phyloP scores from a whole-genome alignment of 1,284 basidiomycete genomes.

The Caloboletus firmus region DNA sequence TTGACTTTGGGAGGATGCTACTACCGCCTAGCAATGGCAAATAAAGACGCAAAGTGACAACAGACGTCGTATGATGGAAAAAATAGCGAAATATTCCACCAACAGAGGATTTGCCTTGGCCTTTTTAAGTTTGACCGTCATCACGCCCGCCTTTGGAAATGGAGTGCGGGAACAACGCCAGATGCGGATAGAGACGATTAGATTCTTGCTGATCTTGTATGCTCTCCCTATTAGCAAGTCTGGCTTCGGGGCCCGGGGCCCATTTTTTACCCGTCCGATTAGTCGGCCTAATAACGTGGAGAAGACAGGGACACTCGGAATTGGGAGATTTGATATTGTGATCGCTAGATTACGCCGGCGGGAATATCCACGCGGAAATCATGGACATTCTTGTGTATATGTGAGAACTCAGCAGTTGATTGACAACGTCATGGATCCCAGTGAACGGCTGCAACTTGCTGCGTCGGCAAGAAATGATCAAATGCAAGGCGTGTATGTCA shows the following conservation, averaged over 20 bases:
- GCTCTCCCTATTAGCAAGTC: slow-evolving; percentile 1
- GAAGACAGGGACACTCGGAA: slow-evolving; percentile 8
- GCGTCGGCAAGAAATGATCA: background rate
- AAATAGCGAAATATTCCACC: slow-evolving; percentile 2
- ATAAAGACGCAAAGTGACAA: background rate
- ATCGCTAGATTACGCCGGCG: slow-evolving; percentile 7
- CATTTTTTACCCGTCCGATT: slow-evolving; percentile 3
- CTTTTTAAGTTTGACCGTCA: slow-evolving; percentile 20
- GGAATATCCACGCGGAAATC: slow-evolving; percentile 15
- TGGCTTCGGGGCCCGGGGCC: background rate
- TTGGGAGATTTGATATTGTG: slow-evolving; percentile 17
- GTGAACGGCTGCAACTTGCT: background rate
- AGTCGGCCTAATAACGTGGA: slow-evolving; percentile 5
- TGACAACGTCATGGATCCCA: slow-evolving; percentile 1
- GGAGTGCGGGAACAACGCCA: slow-evolving; percentile 1
- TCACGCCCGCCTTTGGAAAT: slow-evolving; percentile 13
- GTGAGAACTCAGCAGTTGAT: slow-evolving; percentile 2
- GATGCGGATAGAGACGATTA: slow-evolving; percentile 19
- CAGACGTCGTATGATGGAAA: background rate
- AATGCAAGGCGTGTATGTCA: background rate
- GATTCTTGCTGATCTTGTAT: slow-evolving; percentile 9
- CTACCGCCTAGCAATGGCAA: background rate
- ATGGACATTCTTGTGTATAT: slow-evolving; percentile 7
- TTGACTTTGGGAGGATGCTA: background rate
- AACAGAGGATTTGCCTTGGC: background rate